Conservation (phyloP, 805 yeast genomes). For the Kodamaea restingae region DNA sequence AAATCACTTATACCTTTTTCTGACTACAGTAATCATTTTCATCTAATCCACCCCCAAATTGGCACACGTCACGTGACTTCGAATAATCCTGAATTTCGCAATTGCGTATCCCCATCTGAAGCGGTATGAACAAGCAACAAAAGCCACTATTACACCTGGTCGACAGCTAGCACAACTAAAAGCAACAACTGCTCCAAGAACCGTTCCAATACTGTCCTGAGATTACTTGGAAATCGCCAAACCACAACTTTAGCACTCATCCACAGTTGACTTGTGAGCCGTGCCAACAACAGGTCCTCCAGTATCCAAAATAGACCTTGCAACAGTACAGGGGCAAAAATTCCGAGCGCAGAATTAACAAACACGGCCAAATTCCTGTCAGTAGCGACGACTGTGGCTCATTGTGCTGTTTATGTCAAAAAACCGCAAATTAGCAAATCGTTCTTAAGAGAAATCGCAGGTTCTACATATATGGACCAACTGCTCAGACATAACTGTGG, state of each 20-base stretch:
- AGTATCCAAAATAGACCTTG: no score
- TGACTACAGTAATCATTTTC: no score
- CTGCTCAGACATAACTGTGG: neutral
- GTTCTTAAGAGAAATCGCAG: neutral
- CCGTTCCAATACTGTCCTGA: no score
- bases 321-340: neutral
- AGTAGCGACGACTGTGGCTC: conserved; percentile 5
- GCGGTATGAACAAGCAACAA: neutral
- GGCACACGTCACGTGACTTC: conserved; percentile 10
- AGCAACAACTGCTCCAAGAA: no score
- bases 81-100: conserved; percentile 9
- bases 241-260: no score
- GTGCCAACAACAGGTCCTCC: no score
- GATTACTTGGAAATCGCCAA: no score
- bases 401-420: conserved; percentile 4
- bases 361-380: neutral
- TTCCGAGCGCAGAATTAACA: no score
- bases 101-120: conserved; percentile 1
- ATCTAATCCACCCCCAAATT: conserved; percentile 2
- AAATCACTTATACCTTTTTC: no score
- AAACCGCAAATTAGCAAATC: conserved; percentile 7
- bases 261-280: no score
- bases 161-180: no score
- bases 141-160: neutral
- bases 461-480: conserved; percentile 1